Evolutionary conservation across 164 flowering plant genomes (phyloP).

Genomic region (Magnolia changhungtana): DNA sequence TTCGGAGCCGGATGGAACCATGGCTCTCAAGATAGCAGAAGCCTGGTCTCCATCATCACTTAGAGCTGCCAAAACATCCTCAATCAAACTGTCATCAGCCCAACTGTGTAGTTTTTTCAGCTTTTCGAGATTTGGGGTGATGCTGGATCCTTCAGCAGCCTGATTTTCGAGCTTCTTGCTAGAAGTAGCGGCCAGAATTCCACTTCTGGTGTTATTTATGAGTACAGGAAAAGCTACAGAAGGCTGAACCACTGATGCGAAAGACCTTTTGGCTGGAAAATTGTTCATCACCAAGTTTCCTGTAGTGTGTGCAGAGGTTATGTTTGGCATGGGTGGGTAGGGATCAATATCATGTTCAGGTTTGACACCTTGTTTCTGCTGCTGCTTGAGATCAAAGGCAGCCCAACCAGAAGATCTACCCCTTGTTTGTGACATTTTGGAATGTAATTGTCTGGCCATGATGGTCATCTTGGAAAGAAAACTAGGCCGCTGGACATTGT

Average conservation of each 20-base stretch:
- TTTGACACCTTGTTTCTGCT: constrained; percentile 30
- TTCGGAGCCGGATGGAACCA: constrained; percentile 35
- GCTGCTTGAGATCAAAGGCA: constrained; percentile 54
- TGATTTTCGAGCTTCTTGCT: constrained; percentile 5
- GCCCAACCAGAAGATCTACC: constrained; percentile 73
- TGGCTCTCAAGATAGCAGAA: constrained; percentile 42
- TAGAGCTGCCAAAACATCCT: constrained; percentile 60
- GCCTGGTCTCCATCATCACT: constrained; percentile 53
- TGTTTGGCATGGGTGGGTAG: constrained; percentile 44
- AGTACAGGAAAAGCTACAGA: constrained; percentile 23
- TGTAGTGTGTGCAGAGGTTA: constrained; percentile 11
- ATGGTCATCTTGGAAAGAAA: constrained; percentile 9
- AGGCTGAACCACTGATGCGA: constrained; percentile 42
- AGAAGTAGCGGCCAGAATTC: constrained; percentile 13
- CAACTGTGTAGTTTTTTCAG: constrained; percentile 49
- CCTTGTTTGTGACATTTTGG: constrained; percentile 32
- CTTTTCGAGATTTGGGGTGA: constrained; percentile 22
- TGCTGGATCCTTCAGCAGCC: constrained; percentile 10
- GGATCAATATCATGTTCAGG: constrained; percentile 35
- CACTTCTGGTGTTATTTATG: constrained; percentile 4
- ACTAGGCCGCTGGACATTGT: not conserved
- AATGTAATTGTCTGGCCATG: constrained; percentile 7
- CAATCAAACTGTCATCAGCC: constrained; percentile 72
- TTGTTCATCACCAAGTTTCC: constrained; percentile 8
- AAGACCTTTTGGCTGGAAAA: constrained; percentile 32